Evolutionary conservation across 768 basidiomycete genomes (phyloP).

Genomic region (Trichaptum fuscoviolaceum): DNA sequence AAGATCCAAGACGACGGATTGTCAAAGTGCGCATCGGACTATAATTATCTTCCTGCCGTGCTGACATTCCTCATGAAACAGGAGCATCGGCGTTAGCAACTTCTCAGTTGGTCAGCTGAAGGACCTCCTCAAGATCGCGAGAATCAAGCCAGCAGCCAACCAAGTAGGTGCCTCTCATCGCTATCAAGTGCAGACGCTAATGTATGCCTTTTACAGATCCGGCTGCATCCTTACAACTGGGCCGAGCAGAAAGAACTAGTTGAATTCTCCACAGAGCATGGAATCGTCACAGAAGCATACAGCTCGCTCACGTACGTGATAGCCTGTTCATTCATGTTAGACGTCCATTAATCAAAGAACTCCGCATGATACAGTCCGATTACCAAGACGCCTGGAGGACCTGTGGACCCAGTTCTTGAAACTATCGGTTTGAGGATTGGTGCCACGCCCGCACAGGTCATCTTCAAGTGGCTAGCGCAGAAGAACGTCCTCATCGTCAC

Average conservation of each 20-base stretch:
- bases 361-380: slow-evolving; percentile 24
- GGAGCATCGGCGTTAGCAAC: slow-evolving; percentile 77
- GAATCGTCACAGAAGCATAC: slow-evolving; percentile 61
- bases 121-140: slow-evolving; percentile 42
- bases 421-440: slow-evolving; percentile 50
- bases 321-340: background rate
- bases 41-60: background rate
- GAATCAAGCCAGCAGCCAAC: slow-evolving; percentile 62
- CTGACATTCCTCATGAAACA: slow-evolving; percentile 18
- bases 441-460: slow-evolving; percentile 57
- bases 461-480: slow-evolving; percentile 63
- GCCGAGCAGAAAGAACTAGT: slow-evolving; percentile 51
- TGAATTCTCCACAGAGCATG: slow-evolving; percentile 46
- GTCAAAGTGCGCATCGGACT: slow-evolving; percentile 24
- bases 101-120: slow-evolving; percentile 50
- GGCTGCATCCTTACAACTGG: slow-evolving; percentile 69
- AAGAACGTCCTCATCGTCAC: slow-evolving; percentile 69
- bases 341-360: too few species aligned
- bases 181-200: too few species aligned
- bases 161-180: slow-evolving; percentile 42
- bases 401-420: slow-evolving; percentile 52
- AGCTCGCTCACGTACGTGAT: slow-evolving; percentile 50
- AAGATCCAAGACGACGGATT: slow-evolving; percentile 39
- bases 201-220: slow-evolving; percentile 37
- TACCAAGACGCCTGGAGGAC: slow-evolving; percentile 20